Conservation (phyloP, 257 asterid species). For the Ehretia macrophylla region DNA sequence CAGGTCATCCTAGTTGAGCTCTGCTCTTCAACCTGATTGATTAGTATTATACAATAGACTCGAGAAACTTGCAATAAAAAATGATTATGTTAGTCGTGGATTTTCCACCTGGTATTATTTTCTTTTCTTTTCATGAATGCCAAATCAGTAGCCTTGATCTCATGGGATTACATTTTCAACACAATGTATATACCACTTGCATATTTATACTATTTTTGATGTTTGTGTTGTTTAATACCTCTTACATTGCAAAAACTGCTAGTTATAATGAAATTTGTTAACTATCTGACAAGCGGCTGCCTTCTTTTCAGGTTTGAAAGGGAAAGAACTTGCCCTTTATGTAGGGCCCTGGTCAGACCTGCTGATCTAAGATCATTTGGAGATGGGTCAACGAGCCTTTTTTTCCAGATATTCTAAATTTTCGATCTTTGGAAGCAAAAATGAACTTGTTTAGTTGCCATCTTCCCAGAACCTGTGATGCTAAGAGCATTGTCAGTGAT, state of each 20-base stretch:
- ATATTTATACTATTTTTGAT: background rate
- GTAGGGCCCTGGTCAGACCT: constrained; percentile 80
- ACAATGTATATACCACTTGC: background rate
- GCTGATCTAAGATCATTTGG: constrained; percentile 81
- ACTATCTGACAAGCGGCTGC: background rate
- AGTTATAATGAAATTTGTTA: background rate
- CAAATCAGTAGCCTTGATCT: background rate
- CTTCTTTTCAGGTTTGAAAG: constrained; percentile 64
- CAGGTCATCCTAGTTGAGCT: too few relatives aligned
- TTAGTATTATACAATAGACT: background rate
- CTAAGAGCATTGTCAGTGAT: background rate
- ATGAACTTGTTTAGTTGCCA: background rate
- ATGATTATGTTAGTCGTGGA: background rate
- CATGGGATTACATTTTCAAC: background rate
- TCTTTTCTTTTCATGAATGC: too few relatives aligned
- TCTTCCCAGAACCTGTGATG: background rate
- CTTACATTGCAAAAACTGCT: background rate
- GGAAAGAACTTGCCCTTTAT: constrained; percentile 83
- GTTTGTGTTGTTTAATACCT: background rate
- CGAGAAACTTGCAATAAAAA: background rate
- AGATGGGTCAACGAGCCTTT: constrained; percentile 75
- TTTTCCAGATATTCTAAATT: constrained; percentile 52
- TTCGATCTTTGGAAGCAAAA: background rate
- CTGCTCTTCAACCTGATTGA: too few relatives aligned
- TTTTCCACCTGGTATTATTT: too few relatives aligned